Base-by-base conservation (phyloP, 345 rosid species). In the Eucalyptus regnans region DNA sequence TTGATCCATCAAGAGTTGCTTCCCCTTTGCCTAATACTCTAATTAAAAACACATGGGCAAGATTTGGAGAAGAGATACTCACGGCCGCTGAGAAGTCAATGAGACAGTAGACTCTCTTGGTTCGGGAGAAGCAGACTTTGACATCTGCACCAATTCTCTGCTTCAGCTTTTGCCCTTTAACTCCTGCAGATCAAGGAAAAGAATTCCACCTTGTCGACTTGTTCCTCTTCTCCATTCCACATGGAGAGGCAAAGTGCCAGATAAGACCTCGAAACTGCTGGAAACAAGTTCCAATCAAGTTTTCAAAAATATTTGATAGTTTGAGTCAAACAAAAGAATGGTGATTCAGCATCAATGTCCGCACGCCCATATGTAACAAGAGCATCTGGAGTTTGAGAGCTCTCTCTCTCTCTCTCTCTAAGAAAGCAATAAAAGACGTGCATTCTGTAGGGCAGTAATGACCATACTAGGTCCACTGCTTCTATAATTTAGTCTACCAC, bases 121-220 rank as follows among this genome's bases (percentile, higher is more conserved):
- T 88, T 90, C 89, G 91, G 94, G 92, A 91, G 95, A 93, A 88
- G 92, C 92, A 88, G 94, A 92, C 92, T 91, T 93, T 89, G 97
- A 93, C 96, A 94, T 96, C 90, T 94, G 94, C 93, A 90, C 86
- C 90, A 81, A 90, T 52, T 86, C 56, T 41, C 85, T 84, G 86
- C 87, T 90, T 68, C 71, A 87, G 68, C 90, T 56, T 87, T 43
- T 86, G 88, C 87, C 90, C 91, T 90, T 33, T 56, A 87, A 88
- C 43, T 54, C 92, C 94, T 90, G 93, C 87, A 88, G 86, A 88
- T 60, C 49, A 81, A 88, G 86, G 50, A 43, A 79, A 89, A 83
- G 15, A 25, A 48, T 66, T 71, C 83, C 83, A 18, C 83, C 83
- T 9, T 22, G 46, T 20, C 8, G 83, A 37, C 46, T 71, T 71